Base-by-base conservation (phyloP, 768 basidiomycete genomes). In the Suillus tomentosus region DNA sequence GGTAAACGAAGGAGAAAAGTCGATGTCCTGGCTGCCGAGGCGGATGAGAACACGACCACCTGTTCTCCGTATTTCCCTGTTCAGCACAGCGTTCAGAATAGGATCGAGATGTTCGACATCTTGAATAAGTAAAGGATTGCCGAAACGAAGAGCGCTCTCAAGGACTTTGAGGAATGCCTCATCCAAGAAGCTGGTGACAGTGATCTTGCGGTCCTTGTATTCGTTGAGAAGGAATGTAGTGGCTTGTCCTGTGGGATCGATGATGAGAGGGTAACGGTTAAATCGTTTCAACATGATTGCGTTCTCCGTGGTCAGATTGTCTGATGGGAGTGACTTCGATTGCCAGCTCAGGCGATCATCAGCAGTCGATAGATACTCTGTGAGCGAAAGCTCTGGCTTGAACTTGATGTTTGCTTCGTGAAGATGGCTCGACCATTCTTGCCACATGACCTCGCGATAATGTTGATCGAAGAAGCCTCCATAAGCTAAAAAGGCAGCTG, bases 201-300 rank as follows among this genome's bases (percentile, higher is more conserved):
- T 94, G 72, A 99, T 96, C 81, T 99, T 99, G 69, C 95, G 89
- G 56, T 97, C 93, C 76, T 88, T 90, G 82, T 96, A 96, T 73
- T 97, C 92, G 70, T 96, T 96, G 67, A 95, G 82, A 60, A 99
- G 79, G 87, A 95, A 99, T 11, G 89, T 85, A 0, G 95, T 96
- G 7, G 97, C 97, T 74, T 99, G 97, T 17, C 96, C 97, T 5
- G 96, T 97, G 5, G 97, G 97, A 74, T 99, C 97, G 70, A 99
- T 94, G 64, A 99, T 93, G 59, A 99, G 86, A 8, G 97, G 97
- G 76, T 99, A 99, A 22, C 97, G 92, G 71, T 94, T 94, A 85
- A 95, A 98, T 57, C 95, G 89, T 73, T 96, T 95, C 73, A 99
- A 87, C 95, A 99, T 99, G 77, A 99, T 95, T n/a, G 97, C 97